A percentile compares a stretch with the other conserved stretches of the same genome.
Evolutionary conservation across 306 rosid species (phyloP).

Genomic region (cucumber (Cucumis sativus)): Cucumber_9930_V3 NC_026659.2:1334501-1335000

Average conservation of each 20-base stretch:
- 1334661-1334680: constrained; percentile 24
- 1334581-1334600: not conserved
- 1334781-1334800: constrained; percentile 3
- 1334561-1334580: not conserved
- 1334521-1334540: not conserved
- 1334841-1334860: constrained; percentile 32
- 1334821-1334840: constrained; percentile 33
- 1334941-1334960: constrained; percentile 79
- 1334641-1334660: constrained; percentile 25
- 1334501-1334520: not conserved
- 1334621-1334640: constrained; percentile 12
- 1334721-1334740: not conserved
- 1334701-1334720: not conserved
- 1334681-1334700: constrained; percentile 14
- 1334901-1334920: constrained; percentile 63
- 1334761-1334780: not conserved
- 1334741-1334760: not conserved
- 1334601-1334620: constrained; percentile 10
- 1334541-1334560: not conserved
- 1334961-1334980: constrained; percentile 96
- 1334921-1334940: constrained; percentile 77
- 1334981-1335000: constrained; percentile 73
- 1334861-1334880: constrained; percentile 43
- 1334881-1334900: constrained; percentile 58
- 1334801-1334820: constrained; percentile 6